Conservation (phyloP, 768 basidiomycete genomes). For the Auricularia cornea region DNA sequence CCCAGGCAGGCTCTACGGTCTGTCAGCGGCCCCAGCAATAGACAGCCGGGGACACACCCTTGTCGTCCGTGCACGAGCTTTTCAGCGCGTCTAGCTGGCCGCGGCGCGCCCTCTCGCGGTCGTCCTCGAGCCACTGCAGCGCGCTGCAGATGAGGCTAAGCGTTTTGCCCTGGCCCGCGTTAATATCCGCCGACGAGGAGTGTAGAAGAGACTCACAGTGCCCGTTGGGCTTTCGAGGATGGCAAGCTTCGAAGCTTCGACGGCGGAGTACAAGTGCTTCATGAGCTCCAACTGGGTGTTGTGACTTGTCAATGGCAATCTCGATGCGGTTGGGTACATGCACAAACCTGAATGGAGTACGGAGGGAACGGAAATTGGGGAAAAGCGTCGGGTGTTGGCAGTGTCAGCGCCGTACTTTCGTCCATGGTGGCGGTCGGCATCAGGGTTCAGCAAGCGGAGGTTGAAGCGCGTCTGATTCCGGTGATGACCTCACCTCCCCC, state of each 20-base stretch:
- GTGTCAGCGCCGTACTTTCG: conserved; percentile 14
- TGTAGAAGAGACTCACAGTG: conserved; percentile 43
- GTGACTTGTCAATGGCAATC: not conserved
- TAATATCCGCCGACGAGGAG: not conserved
- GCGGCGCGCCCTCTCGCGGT: conserved; percentile 58
- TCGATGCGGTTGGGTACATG: not conserved
- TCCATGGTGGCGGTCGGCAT: not conserved
- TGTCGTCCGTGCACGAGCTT: conserved; percentile 2
- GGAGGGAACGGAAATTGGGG: conserved; percentile 79
- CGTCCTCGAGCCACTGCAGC: conserved; percentile 66
- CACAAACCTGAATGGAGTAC: conserved; percentile 46
- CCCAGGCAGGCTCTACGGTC: conserved; percentile 59
- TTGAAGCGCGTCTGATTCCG: no score
- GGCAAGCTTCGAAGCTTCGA: conserved; percentile 64
- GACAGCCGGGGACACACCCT: not conserved
- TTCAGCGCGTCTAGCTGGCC: conserved; percentile 43
- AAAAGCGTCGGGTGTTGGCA: conserved; percentile 62
- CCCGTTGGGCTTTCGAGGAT: conserved; percentile 88
- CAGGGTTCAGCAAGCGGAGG: no score
- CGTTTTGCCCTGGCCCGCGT: conserved; percentile 64
- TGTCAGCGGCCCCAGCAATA: not conserved
- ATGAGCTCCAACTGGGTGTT: conserved; percentile 74
- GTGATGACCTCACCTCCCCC: no score
- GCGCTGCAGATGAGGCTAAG: conserved; percentile 69
- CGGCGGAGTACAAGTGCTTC: conserved; percentile 73